Evolutionary conservation across 164 flowering plant genomes (phyloP), one percentile per base, ranked within the genome.

Genomic region (Liquidambar formosana): DNA sequence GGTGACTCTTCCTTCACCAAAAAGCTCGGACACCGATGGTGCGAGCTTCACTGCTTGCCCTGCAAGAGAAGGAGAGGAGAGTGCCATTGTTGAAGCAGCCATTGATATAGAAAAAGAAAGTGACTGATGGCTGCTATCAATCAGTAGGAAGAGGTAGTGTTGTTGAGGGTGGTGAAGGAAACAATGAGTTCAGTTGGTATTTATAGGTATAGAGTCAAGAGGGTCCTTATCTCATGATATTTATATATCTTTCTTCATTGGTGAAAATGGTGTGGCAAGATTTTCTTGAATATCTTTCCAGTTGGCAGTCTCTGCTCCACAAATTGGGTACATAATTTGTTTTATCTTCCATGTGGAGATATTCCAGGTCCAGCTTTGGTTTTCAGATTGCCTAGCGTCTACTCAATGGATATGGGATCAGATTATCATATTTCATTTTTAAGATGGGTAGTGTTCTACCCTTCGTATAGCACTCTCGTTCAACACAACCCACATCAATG

Each of bases 1-100:
- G 44, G 64, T 58, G 71, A 68, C 63, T 15, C 64, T 48, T 5
- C 71, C 71, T 58, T 58, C 57, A 10, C 64, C 71, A 1, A 68
- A n/a, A 21, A 68, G 21, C 21, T 59, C 26, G 1, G 68, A 52
- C 47, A 45, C 46, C 1, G 63, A 45, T 4, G 52, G 64, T n/a
- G 64, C 54, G 8, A 68, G 63, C 71, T 47, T 68, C 54, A 68
- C 53, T 10, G 71, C 44, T 28, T 68, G 33, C 19, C 71, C 71
- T 5, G 64, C 47, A 4, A 68, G 64, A 27, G 71, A 25, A 19
- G 71, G 71, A 0, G 71, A 68, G 19, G 71, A 68, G 19, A 68
- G 71, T 27, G 64, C 33, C 71, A 59, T 58, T 51, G 64, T 68
- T 46, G 64, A 54, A 47, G 64, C 64, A 60, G 71, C 71, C 71